These are phyloP conservation scores for Ailanthus altissimus DNA, from an alignment of 345 rosid species.

Conservation along the genomic window DNA sequence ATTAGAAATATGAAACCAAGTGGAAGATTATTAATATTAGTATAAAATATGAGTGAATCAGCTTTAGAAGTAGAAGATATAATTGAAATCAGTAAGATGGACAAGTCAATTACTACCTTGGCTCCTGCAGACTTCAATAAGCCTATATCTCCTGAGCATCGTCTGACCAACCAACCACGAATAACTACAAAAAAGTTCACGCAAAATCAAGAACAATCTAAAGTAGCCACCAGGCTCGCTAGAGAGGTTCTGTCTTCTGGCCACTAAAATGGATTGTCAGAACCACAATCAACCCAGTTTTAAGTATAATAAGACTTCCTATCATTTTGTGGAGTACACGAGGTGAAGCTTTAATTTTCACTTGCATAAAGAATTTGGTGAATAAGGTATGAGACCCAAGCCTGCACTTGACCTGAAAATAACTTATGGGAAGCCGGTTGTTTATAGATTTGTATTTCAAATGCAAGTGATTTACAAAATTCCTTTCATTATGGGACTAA, in stretches of 20 bases:
- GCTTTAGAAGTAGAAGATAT: not conserved
- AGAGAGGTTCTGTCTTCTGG: not conserved
- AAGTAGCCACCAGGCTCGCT: not conserved
- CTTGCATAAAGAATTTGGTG: not conserved
- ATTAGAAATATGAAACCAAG: not conserved
- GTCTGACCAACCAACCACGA: slow-evolving; percentile 96
- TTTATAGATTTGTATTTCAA: slow-evolving; percentile 15
- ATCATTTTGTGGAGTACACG: not conserved
- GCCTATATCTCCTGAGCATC: slow-evolving; percentile 81
- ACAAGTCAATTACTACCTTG: slow-evolving; percentile 46
- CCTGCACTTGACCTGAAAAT: slow-evolving; percentile 9
- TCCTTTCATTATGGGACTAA: not conserved
- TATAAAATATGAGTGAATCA: not conserved
- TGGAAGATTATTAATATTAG: not conserved
- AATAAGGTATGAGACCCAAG: not conserved
- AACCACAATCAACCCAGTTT: not conserved
- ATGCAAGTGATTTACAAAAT: slow-evolving; percentile 13
- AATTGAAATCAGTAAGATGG: not conserved
- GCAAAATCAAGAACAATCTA: not conserved
- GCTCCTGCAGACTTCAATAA: slow-evolving; percentile 51
- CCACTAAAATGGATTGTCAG: not conserved
- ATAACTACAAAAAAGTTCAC: slow-evolving; percentile 47
- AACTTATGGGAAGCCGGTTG: slow-evolving; percentile 5
- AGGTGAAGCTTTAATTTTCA: not conserved
- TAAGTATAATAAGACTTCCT: slow-evolving; percentile 1